Evolutionary conservation across 305 asterid genomes (phyloP).

Genomic region (Rubia balearica): DNA sequence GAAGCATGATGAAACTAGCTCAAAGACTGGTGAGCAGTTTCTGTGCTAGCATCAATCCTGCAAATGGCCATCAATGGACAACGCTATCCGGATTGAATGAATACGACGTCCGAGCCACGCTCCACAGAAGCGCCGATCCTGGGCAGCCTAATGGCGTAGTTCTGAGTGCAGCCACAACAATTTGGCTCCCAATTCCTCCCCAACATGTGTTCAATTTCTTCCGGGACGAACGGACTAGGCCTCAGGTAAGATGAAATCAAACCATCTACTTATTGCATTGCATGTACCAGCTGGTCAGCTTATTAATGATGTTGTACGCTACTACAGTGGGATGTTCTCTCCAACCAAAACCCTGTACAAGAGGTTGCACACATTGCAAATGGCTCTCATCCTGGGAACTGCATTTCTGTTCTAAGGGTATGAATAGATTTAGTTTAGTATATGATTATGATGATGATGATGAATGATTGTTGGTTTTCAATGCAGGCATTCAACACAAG

Average conservation of each 20-base stretch:
- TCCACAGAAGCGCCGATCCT: slow-evolving; percentile 59
- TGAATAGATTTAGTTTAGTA: not conserved
- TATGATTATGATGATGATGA: too few species aligned
- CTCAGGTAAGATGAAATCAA: slow-evolving; percentile 71
- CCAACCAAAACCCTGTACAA: slow-evolving; percentile 82
- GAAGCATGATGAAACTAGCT: slow-evolving; percentile 91
- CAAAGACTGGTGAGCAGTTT: slow-evolving; percentile 82
- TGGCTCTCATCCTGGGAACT: slow-evolving; percentile 92
- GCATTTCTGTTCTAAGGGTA: slow-evolving; percentile 86
- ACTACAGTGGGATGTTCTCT: slow-evolving; percentile 88
- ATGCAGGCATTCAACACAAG: slow-evolving; percentile 63
- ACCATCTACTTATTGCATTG: not conserved
- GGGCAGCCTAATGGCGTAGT: slow-evolving; percentile 82
- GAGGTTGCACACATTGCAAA: slow-evolving; percentile 83
- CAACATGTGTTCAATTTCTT: slow-evolving; percentile 61
- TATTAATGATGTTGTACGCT: not conserved
- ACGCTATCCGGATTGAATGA: slow-evolving; percentile 54
- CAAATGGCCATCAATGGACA: slow-evolving; percentile 70
- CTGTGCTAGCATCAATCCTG: slow-evolving; percentile 71
- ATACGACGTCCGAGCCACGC: slow-evolving; percentile 70
- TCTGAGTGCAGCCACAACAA: slow-evolving; percentile 85
- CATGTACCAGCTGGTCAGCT: too few species aligned
- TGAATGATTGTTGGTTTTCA: too few species aligned
- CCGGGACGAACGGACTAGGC: slow-evolving; percentile 66
- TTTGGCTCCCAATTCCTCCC: slow-evolving; percentile 85